Percentiles rank a stretch among this genome's conserved stretches.
Conservation (phyloP, 164 flowering plant genomes). For the Nelumbo lutea region DNA sequence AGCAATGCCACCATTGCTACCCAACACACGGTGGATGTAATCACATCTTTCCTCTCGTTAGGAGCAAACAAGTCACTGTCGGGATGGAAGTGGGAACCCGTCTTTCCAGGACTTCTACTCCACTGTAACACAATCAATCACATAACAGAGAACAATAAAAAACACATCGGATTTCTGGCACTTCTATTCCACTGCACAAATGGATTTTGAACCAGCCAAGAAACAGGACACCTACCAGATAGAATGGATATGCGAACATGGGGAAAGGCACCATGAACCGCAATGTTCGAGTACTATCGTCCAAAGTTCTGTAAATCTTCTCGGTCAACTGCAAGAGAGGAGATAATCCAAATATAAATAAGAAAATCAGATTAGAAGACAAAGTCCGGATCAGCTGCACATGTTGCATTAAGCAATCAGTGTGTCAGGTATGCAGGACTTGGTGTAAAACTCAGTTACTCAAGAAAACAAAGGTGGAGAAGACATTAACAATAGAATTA, state of each 20-base stretch:
- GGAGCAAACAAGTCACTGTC: constrained; percentile 52
- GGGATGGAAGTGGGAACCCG: constrained; percentile 61
- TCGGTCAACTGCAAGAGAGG: constrained; percentile 50
- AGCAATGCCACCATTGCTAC: constrained; percentile 50
- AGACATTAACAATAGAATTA: background rate
- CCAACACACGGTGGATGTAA: constrained; percentile 61
- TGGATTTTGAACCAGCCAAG: background rate
- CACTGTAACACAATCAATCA: constrained; percentile 32
- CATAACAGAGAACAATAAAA: background rate
- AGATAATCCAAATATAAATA: background rate
- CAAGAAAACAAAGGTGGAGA: background rate
- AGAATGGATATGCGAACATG: constrained; percentile 73
- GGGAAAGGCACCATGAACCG: constrained; percentile 72
- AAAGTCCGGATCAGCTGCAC: background rate
- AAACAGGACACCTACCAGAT: constrained; percentile 44
- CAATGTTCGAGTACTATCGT: constrained; percentile 32
- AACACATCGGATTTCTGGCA: background rate
- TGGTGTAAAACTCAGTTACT: background rate
- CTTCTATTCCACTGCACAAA: background rate
- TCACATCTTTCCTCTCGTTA: constrained; percentile 49
- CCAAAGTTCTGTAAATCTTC: constrained; percentile 51
- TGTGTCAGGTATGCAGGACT: background rate
- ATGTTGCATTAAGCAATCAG: no score
- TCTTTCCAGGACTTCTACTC: constrained; percentile 65
- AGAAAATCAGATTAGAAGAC: no score